Base-by-base conservation (phyloP, 139 green algal genomes). In the Volvox africanus region DNA sequence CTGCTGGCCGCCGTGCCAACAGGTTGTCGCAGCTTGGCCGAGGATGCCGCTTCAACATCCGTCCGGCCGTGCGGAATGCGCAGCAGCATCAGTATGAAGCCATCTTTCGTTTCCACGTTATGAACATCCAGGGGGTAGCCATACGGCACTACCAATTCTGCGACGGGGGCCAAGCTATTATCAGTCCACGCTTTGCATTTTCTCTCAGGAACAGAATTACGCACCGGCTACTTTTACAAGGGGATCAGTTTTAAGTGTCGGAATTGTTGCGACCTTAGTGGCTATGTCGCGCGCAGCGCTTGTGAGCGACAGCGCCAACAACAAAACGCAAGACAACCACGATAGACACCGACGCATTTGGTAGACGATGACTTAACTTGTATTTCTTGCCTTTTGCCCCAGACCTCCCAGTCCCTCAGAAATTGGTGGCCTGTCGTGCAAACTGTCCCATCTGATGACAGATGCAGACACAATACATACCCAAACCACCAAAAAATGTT, bases 61-160 rank as follows among this genome's bases (percentile, higher is more conserved):
- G 11, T 22, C 36, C 22, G 65, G 36, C 95, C 90, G 69, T 94
- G 83, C 3, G 94, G 96, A 19, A 97, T 96, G 32, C 96, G 91
- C 55, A 96, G 95, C n/a, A 97, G 28, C 0, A 86, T 90, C 18
- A 97, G 87, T 1, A 96, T 87, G 90, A 97, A 97, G 11, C 95
- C 95, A 78, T 97, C 95, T 2, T 68, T 36, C 0, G 95, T 97
- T 0, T 77, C 62, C 1, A 97, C 95, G 55, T 82, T 91, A 62
- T 97, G 92, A 30, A 93, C 87, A 44, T 97, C 91, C 11, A 97
- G 86, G 1, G 94, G 93, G 78, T 97, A 97, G 16, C 94, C 94
- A 20, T 94, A 61, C 0, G 92, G 92, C 62, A 82, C 17, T 9
- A 95, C 94, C 30, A 96, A 77, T 65, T 91, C 93, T 92, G 88